phyloP scores from a whole-genome alignment of 148 eudicot genomes.

The Cornus suecica region DNA sequence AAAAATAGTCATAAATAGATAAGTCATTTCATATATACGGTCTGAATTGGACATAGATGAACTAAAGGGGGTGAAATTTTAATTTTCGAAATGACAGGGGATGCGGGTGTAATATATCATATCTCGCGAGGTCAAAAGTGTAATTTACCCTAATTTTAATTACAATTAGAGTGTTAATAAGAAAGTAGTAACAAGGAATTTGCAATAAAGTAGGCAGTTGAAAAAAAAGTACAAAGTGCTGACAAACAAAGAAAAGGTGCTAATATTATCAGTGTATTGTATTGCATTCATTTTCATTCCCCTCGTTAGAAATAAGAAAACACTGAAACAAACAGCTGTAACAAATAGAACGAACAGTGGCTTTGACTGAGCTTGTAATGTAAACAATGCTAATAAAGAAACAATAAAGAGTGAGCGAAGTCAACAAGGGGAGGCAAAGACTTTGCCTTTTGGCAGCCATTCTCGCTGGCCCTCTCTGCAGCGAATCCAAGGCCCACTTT shows the following conservation, averaged over 20 bases:
- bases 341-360: neutral
- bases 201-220: neutral
- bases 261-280: no score
- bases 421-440: slow-evolving; percentile 19
- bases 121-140: no score
- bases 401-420: slow-evolving; percentile 21
- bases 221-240: neutral
- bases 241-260: neutral
- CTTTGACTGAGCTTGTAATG: neutral
- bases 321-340: neutral
- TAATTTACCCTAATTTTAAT: no score
- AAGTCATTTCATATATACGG: no score
- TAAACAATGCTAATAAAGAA: neutral
- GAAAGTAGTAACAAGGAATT: neutral
- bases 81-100: no score
- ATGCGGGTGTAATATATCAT: no score
- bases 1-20: no score
- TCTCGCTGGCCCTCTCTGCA: neutral
- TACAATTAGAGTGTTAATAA: no score
- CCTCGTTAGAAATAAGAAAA: neutral
- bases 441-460: slow-evolving; percentile 22
- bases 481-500: slow-evolving; percentile 12
- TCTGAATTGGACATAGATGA: no score
- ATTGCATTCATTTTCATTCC: no score
- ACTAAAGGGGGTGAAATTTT: no score